phyloP scores from a whole-genome alignment of 1,284 basidiomycete genomes.

The Trametes polyzona region DNA sequence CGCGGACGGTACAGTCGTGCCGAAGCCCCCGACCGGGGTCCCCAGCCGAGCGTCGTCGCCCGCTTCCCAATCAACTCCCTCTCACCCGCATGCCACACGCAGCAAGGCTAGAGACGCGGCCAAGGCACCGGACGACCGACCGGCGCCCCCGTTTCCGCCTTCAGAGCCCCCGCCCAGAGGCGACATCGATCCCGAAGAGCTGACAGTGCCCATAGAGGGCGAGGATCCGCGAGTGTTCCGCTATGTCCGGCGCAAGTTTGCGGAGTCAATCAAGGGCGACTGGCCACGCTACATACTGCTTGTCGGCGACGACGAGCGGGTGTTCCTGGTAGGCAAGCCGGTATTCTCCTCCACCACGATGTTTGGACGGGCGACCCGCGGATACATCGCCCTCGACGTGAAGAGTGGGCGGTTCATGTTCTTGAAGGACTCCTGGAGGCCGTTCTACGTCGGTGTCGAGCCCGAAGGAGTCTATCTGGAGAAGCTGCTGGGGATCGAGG shows the following conservation, averaged over 20 bases:
- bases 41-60: no score
- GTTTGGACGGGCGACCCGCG: conserved; percentile 2
- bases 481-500: not conserved
- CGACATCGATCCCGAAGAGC: no score
- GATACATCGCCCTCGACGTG: conserved; percentile 10
- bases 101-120: no score
- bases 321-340: conserved; percentile 12
- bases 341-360: not conserved
- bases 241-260: conserved; percentile 9
- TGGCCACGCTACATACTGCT: conserved; percentile 7
- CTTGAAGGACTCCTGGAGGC: conserved; percentile 18
- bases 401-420: conserved; percentile 4
- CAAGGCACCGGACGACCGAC: no score
- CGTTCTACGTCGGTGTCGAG: not conserved
- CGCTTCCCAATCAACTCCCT: no score
- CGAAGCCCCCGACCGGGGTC: no score
- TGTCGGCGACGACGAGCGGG: not conserved
- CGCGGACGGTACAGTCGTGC: no score
- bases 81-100: no score
- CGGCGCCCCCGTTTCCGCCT: no score
- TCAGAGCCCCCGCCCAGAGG: no score
- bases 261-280: not conserved
- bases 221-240: no score
- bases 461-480: conserved; percentile 4
- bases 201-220: no score